phyloP scores from a whole-genome alignment of 73 alveolate genomes.

The Uronychia setigera region DNA sequence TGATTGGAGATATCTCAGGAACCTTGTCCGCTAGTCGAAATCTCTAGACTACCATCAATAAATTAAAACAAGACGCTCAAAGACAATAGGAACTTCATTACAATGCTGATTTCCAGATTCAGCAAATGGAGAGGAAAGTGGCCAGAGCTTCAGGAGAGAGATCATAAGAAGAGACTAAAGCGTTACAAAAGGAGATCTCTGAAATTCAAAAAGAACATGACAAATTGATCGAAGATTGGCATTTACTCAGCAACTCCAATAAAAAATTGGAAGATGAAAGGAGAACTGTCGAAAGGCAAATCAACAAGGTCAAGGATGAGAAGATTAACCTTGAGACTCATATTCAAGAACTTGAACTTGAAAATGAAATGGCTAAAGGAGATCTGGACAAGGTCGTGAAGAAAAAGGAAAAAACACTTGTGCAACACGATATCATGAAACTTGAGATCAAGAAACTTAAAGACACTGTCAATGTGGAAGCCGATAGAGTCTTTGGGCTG shows the following conservation, averaged over 20 bases:
- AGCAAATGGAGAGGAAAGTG: conserved; percentile 97
- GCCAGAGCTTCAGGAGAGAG: conserved; percentile 93
- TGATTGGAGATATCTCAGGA: conserved; percentile 97
- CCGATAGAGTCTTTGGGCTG: conserved; percentile 92
- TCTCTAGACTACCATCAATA: conserved; percentile 92
- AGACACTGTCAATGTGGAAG: conserved; percentile 91
- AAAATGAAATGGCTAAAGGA: conserved; percentile 94
- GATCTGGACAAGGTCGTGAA: conserved; percentile 92
- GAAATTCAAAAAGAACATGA: conserved; percentile 78
- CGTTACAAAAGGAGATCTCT: conserved; percentile 79
- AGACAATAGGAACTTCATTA: conserved; percentile 94
- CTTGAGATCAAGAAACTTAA: conserved; percentile 96
- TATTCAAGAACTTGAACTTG: conserved; percentile 95
- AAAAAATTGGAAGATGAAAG: conserved; percentile 89
- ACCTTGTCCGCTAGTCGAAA: conserved; percentile 94
- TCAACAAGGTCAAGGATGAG: conserved; percentile 76
- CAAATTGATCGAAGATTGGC: conserved; percentile 69
- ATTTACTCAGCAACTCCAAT: conserved; percentile 57
- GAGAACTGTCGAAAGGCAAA: conserved; percentile 83
- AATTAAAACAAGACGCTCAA: conserved; percentile 92
- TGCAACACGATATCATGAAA: conserved; percentile 97
- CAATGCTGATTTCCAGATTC: conserved; percentile 96
- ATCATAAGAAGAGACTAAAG: conserved; percentile 93
- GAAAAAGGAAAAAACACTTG: conserved; percentile 92
- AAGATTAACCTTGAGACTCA: conserved; percentile 77